Percentiles rank a stretch among this genome's conserved stretches.
Conservation (phyloP, 2,329 filamentous ascomycete species). For the Ilyonectria sp. region DNA sequence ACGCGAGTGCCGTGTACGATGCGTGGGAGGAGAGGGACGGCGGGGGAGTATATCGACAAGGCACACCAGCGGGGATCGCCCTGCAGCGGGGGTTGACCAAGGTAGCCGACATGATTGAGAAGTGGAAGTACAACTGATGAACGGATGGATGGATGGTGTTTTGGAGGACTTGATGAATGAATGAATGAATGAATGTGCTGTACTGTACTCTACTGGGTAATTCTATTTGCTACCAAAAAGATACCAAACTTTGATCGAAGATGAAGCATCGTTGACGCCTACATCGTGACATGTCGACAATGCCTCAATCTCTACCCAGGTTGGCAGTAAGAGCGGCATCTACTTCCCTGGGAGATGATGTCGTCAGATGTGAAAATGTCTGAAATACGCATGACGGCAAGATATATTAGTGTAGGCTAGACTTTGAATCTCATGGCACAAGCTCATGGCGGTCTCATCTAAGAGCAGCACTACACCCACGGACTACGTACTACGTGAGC, state of each 20-base stretch:
- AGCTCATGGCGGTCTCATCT: neutral
- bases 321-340: neutral
- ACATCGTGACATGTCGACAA: neutral
- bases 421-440: neutral
- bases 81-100: slow-evolving; percentile 47
- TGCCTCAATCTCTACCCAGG: neutral
- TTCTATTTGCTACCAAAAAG: slow-evolving; percentile 1
- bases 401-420: neutral
- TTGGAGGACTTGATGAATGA: slow-evolving; percentile 8
- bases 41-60: slow-evolving; percentile 44
- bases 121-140: slow-evolving; percentile 45
- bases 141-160: slow-evolving; percentile 25
- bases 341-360: neutral
- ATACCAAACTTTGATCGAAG: slow-evolving; percentile 2
- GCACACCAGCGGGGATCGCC: slow-evolving; percentile 48
- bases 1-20: slow-evolving; percentile 49
- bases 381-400: neutral
- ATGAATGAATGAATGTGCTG: slow-evolving; percentile 19
- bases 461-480: neutral
- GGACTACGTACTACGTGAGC: neutral
- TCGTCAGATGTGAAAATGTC: neutral
- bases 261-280: neutral
- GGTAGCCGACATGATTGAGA: slow-evolving; percentile 48
- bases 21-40: slow-evolving; percentile 47
- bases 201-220: neutral